Evolutionary conservation across 768 basidiomycete genomes (phyloP), one percentile per base, ranked within the genome.

Genomic region (Boletus vinaceobasis): DNA sequence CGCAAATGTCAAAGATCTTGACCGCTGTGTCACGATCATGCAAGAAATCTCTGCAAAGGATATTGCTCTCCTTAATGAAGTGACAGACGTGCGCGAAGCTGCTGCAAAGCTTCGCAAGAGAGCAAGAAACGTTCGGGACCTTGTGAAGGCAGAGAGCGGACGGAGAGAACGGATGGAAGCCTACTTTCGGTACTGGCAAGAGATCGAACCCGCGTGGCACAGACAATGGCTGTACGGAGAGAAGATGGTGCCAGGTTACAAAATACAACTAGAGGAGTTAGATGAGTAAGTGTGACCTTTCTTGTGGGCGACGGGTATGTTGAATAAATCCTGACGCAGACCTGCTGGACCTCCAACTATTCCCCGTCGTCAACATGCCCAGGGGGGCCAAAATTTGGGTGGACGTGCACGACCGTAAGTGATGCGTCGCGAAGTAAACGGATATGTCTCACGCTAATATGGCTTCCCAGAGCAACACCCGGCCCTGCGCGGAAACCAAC

Each of bases 131-230:
- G 38, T 63, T 26, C 64, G 69, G 10, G 60, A 63, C 4, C 56
- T 65, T 8, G 58, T 60, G 1, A 60, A 61, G 44, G 65, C 59
- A 0, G 66, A 70, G 51, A 52, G 14, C 29, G 66, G 58, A 15
- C 57, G 70, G 14, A 53, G 66, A 47, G 62, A 62, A 42, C 54
- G 70, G 14, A 63, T 72, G 60, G 62, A 70, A 19, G 31, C 55
- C 8, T 71, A 59, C 26, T 72, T 65, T 36, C 50, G 53, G 31
- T 62, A 68, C 33, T 72, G 71, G 67, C 58, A 59, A 27, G 56
- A 72, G 27, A 61, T 57, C 5, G 55, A 60, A 13, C 59, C 61
- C 2, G 45, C 5, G 5, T 67, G 71, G 67, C 57, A 61, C 36
- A 60, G 59, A 26, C 11, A 53, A n/a, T 70, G 70, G 70, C 13